Conservation (phyloP, 139 green algal genomes). For the Parachlorella kessleri region DNA sequence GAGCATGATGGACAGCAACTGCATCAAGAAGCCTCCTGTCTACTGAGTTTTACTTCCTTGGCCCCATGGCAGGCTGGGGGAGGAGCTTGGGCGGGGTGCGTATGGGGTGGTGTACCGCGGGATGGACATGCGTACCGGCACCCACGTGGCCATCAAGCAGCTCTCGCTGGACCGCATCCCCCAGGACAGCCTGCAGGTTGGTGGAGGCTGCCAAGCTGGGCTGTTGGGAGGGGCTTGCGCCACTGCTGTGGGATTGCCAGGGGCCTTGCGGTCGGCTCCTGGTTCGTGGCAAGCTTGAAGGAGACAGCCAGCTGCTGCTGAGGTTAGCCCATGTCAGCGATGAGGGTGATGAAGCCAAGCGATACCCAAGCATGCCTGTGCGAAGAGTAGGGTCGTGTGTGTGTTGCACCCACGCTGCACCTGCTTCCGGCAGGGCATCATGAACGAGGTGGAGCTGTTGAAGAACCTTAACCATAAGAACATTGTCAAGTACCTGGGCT, state of each 20-base stretch:
- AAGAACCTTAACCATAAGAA: constrained; percentile 95
- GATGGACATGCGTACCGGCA: constrained; percentile 80
- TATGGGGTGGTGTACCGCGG: constrained; percentile 92
- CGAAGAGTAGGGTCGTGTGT: no score
- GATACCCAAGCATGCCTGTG: no score
- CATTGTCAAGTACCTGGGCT: constrained; percentile 97
- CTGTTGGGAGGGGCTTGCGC: background rate
- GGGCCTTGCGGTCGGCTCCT: no score
- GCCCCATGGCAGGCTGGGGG: constrained; percentile 69
- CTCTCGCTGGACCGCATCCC: constrained; percentile 23
- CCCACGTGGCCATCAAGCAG: constrained; percentile 93
- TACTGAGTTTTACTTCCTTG: background rate
- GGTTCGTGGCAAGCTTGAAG: no score
- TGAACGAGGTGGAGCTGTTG: constrained; percentile 90
- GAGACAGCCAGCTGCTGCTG: background rate
- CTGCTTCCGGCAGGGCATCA: constrained; percentile 61
- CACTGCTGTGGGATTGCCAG: no score
- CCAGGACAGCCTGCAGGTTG: constrained; percentile 9
- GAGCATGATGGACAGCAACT: background rate
- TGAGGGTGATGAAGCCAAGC: no score
- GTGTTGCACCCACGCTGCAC: no score
- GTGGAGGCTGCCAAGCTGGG: no score
- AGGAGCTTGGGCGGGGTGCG: constrained; percentile 91
- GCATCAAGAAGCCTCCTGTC: background rate
- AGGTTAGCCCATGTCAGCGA: no score